Conservation (phyloP, 169 alveolate species). For the Plasmodium sp. region DNA sequence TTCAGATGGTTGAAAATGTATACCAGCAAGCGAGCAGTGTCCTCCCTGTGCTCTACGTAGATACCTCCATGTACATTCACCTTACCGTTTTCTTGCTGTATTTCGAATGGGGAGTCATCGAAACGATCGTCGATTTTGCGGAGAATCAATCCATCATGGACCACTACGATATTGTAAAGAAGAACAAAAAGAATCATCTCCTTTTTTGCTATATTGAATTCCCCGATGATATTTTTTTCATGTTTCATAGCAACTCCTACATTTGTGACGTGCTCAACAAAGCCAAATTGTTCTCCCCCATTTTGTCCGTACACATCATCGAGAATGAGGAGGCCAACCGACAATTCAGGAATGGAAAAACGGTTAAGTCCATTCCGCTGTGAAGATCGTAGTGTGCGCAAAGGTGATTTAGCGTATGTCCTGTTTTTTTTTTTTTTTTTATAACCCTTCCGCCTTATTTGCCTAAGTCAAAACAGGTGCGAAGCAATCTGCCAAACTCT, state of each 20-base stretch:
- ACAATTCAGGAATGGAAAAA: constrained; percentile 4
- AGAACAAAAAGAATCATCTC: constrained; percentile 5
- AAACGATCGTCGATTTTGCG: constrained; percentile 52
- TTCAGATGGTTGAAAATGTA: constrained; percentile 8
- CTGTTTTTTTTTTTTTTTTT: background rate
- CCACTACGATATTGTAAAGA: constrained; percentile 39
- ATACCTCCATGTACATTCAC: constrained; percentile 35
- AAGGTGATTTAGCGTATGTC: background rate
- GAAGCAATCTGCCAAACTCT: background rate
- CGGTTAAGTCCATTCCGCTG: background rate
- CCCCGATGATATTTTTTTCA: constrained; percentile 26
- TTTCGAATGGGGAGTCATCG: constrained; percentile 30
- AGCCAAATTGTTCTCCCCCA: constrained; percentile 21
- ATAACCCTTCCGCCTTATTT: background rate
- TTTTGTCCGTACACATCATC: constrained; percentile 48
- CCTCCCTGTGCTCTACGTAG: constrained; percentile 42
- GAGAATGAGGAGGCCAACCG: constrained; percentile 61
- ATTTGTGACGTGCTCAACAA: constrained; percentile 52
- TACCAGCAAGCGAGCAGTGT: constrained; percentile 18
- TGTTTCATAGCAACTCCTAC: constrained; percentile 9
- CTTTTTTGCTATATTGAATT: constrained; percentile 62
- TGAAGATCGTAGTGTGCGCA: background rate
- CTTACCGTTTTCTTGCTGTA: constrained; percentile 59
- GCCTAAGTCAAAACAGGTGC: background rate
- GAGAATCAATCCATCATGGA: constrained; percentile 52